Evolutionary conservation across 2,329 filamentous ascomycete species (phyloP), one percentile per base, ranked within the genome.

Genomic region (Penicillium verrucosum): DNA sequence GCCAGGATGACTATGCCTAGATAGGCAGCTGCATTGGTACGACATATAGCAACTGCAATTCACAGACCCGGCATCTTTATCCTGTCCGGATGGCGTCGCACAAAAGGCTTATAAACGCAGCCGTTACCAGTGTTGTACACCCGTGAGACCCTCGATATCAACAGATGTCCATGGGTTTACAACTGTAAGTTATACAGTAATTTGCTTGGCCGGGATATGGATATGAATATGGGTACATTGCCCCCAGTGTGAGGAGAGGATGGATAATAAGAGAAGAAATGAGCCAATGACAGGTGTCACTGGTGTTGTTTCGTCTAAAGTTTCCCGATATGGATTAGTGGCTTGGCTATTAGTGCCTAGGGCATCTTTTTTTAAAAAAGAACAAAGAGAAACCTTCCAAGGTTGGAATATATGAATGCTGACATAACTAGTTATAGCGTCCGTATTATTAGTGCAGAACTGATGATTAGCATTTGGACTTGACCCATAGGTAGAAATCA

Each of bases 31-130:
- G 12, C 44, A 25, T 25, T 25, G 5, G 30, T n/a, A 34, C 44
- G n/a, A 25, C 30, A n/a, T 46, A 16, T 34, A 34, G 8, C 42
- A 46, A 18, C 21, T 46, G 44, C 30, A 12, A 23, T 25, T 23
- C 44, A 25, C 18, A 34, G 29, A 34, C 43, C 21, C 23, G 11
- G 7, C 44, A 34, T 46, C 18, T 46, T 46, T 34, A n/a, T 34
- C 29, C 21, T 36, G 30, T 9, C 44, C 30, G 44, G 14, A 25
- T 36, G 23, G 12, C 1, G 48, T 51, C n/a, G 37, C 18, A 51
- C 30, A 18, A 44, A 51, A 36, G 38, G 50, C 50, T 46, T 52
- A 52, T 45, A 52, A 52, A 52, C 23, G 30, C 50, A 44, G 50
- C 50, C 41, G 50, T 43, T 51, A 51, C 49, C 48, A 46, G 38